Base-by-base conservation (phyloP, 257 asterid genomes). In the Petunia axillaris region DNA sequence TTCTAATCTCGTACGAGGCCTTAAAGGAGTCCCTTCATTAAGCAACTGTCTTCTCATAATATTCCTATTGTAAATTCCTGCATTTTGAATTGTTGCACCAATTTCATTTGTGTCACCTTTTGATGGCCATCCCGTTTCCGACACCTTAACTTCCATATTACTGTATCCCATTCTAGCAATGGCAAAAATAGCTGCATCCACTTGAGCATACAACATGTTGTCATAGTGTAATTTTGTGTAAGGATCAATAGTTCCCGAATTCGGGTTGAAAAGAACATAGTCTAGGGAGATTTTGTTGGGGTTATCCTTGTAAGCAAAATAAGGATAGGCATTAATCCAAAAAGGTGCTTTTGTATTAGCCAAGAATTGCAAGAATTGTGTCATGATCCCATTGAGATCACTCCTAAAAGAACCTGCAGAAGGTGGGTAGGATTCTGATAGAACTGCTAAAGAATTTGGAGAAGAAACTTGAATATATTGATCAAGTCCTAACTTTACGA, bases 51-150 rank as follows among this genome's bases (percentile, higher is more conserved):
- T 85, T 39, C 92, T 88, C 86, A 93, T 40, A 80, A 93, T 64
- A 81, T 93, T 92, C 76, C 97, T 77, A 67, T 93, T 93, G 53
- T 92, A 92, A 8, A 84, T 25, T 1, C 90, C 93, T 1, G 98
- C 98, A 46, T 94, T 94, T 48, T 87, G 75, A 0, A 86, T 8
- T 38, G 93, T 83, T 1, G 98, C 94, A 0, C 98, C 98, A 5
- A 87, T 60, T 66, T 94, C 98, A 14, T 86, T 43, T 0, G 77
- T 4, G 68, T 93, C 97, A 0, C 97, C 98, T 0, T 87, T 84
- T 5, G 98, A 92, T 5, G 98, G 98, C 98, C 97, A 94, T 37
- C 98, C 98, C 0, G 97, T 94, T 54, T 94, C 98, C 11, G 97
- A 90, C 35, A 94, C 91, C 62, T 90, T 74, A 5, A 94, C 97